Base-by-base conservation (phyloP, 768 basidiomycete species). In the Megacollybia marginata region DNA sequence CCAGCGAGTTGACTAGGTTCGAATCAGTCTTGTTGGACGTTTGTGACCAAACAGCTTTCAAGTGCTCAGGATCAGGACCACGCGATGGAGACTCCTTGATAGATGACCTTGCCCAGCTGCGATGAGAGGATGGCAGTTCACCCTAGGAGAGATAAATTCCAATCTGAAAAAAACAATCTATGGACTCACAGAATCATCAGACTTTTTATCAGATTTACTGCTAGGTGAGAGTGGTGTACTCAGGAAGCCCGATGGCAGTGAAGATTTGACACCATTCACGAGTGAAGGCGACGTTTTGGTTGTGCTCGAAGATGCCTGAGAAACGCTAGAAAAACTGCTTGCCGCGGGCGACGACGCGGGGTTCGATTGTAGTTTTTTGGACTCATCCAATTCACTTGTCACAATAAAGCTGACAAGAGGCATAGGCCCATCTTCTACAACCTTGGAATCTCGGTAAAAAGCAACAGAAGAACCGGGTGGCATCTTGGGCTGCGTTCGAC, bases 11-110 rank as follows among this genome's bases (percentile, higher is more conserved):
- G 19, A 85, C 74, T 9, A 79, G 70, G 51, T 82, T 78, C 33
- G 76, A 63, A 47, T 75, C 78, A n/a, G 81, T 72, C 62, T 85
- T 84, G 61, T 82, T 80, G 4, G 88, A 76, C 5, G 83, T 76
- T 58, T 88, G 83, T 16, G 86, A 87, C 87, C 90, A 92, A 8
- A 92, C 78, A 19, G 85, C 83, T 64, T 86, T 91, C 47, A 92
- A 69, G 55, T 88, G 88, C 58, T 90, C 88, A n/a, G 85, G 84
- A 62, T 89, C 87, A 6, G 87, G 85, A 35, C 73, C 75, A 47
- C 85, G 75, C 36, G 79, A 76, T 13, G 84, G 74, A 9, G 82
- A 78, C 33, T 90, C 87, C 62, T 88, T 89, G 45, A 77, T 60
- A 9, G 79, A 62, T 47, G 83, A 69, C 54, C 66, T 77, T 52